Percentiles rank a stretch among this genome's conserved stretches.
Evolutionary conservation across 148 eudicot species (phyloP).

Genomic region (Cornus florida): DNA sequence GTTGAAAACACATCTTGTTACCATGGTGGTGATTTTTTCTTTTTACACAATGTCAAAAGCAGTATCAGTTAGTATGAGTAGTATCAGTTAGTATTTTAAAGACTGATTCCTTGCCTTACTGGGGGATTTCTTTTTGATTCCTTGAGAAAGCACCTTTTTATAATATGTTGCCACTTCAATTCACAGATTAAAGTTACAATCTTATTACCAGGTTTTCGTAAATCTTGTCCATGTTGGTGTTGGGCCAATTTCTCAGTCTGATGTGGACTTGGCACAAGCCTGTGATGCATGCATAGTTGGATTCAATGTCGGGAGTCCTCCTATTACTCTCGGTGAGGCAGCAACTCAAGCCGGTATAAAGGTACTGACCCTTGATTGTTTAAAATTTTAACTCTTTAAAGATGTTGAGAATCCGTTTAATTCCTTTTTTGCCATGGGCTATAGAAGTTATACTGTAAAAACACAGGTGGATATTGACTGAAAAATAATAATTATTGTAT

Average conservation of each 20-base stretch:
- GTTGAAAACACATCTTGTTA: too few relatives aligned
- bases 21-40: too few relatives aligned
- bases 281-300: slow-evolving; percentile 90
- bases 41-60: not conserved
- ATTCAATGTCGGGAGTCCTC: slow-evolving; percentile 70
- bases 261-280: slow-evolving; percentile 85
- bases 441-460: not conserved
- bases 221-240: slow-evolving; percentile 87
- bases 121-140: too few relatives aligned
- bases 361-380: slow-evolving; percentile 36
- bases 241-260: slow-evolving; percentile 90
- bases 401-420: not conserved
- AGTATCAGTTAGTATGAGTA: too few relatives aligned
- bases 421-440: not conserved
- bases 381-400: not conserved
- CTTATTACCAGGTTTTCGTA: slow-evolving; percentile 62
- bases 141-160: not conserved
- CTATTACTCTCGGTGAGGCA: slow-evolving; percentile 41
- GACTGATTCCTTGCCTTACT: too few relatives aligned
- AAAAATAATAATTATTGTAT: not conserved
- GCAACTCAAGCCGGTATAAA: slow-evolving; percentile 63
- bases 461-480: not conserved
- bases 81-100: too few relatives aligned
- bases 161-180: not conserved
- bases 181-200: not conserved